phyloP scores from a whole-genome alignment of 2,329 filamentous ascomycete species.

The Pseudopyrenochaeta lycopersici region DNA sequence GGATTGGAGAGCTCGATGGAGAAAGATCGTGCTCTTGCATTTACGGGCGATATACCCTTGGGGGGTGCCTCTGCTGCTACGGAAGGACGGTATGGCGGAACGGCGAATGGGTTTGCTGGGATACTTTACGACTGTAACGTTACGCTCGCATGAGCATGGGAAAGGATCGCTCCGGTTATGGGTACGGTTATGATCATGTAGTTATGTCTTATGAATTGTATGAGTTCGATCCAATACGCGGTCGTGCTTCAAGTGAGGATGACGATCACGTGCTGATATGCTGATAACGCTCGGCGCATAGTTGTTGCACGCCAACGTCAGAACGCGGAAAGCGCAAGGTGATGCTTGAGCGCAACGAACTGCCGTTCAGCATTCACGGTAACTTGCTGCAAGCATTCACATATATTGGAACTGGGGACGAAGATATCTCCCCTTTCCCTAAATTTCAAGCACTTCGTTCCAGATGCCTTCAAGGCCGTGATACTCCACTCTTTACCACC shows the following conservation, averaged over 20 bases:
- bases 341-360: constrained; percentile 6
- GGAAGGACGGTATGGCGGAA: constrained; percentile 3
- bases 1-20: not conserved
- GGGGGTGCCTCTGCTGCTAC: not conserved
- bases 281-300: not conserved
- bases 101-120: not conserved
- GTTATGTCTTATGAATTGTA: constrained; percentile 41
- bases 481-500: constrained; percentile 12
- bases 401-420: not conserved
- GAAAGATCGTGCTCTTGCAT: not conserved
- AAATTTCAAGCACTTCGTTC: not conserved
- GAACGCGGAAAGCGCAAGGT: not conserved
- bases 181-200: constrained; percentile 23
- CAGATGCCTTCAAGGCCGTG: constrained; percentile 6
- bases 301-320: not conserved
- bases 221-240: constrained; percentile 4
- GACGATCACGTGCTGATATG: constrained; percentile 24
- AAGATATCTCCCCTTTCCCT: not conserved
- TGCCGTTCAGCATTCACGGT: constrained; percentile 7
- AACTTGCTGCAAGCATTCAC: not conserved
- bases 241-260: not conserved
- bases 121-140: constrained; percentile 17
- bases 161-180: not conserved
- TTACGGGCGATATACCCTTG: not conserved
- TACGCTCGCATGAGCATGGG: constrained; percentile 7